Evolutionary conservation across 495 filamentous ascomycete species (phyloP), one percentile per base, ranked within the genome.

Genomic region (Aspergillus leporis): DNA sequence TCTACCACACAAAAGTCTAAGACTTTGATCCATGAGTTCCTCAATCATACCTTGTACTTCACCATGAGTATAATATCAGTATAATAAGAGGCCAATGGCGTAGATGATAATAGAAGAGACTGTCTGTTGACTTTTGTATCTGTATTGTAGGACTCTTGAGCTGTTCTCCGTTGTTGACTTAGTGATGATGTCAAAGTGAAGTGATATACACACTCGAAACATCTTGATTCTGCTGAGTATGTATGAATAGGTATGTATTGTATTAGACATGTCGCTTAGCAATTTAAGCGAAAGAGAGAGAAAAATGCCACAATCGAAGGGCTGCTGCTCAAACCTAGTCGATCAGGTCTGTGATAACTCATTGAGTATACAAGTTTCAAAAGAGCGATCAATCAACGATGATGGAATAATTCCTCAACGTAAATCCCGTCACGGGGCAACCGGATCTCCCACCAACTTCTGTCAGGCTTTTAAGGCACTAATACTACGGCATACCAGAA

Each of bases 371-470:
- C 28, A n/a, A 41, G 25, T 49, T 49, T 10, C 12, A 51, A 32
- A 21, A 32, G 14, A 54, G n/a, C 8, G 19, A 43, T 25, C 25
- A n/a, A n/a, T 41, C 38, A 41, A 41, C 4, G 5, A 23, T 2
- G 4, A 12, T 18, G 13, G 21, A 23, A 47, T 19, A 12, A 22
- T 47, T 47, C 21, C 43, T 47, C 43, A 47, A 47, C 36, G 43
- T 45, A 31, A 21, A 43, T 54, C 59, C 46, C 55, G 56, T 62
- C 60, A 62, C 60, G 60, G 60, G 60, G 60, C 32, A 52, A 62
- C 58, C 50, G 41, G 51, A 25, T 21, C 43, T 51, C 9, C 25
- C 40, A 13, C 14, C 50, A 14, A 51, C 25, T 14, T 51, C 13
- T 2, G 25, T 51, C 19, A 61, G 53, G 59, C 54, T 18, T n/a